Conservation (phyloP, 1,139 yeast species). For the Taphrina flavorubra region DNA sequence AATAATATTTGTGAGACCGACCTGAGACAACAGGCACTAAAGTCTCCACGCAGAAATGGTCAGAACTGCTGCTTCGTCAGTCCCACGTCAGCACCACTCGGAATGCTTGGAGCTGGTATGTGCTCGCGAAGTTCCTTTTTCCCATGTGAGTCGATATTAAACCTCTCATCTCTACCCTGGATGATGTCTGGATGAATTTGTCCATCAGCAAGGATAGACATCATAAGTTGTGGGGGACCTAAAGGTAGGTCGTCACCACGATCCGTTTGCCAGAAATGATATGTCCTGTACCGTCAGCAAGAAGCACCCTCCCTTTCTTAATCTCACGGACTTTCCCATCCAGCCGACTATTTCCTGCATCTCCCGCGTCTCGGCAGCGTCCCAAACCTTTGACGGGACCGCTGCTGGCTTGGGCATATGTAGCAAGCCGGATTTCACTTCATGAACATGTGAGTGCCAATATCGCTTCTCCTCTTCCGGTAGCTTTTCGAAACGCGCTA, state of each 20-base stretch:
- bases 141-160: conserved; percentile 11
- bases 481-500: conserved; percentile 25
- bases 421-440: conserved; percentile 41
- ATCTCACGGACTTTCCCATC: conserved; percentile 37
- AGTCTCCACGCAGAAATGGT: background rate
- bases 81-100: conserved; percentile 24
- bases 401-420: conserved; percentile 36
- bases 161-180: conserved; percentile 34
- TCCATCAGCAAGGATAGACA: conserved; percentile 22
- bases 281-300: conserved; percentile 12
- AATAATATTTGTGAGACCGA: background rate
- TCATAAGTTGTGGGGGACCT: conserved; percentile 41
- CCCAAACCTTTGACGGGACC: conserved; percentile 38
- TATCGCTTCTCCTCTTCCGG: conserved; percentile 38
- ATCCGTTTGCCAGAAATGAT: conserved; percentile 43
- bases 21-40: background rate
- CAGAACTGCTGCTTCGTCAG: background rate
- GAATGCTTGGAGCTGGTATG: conserved; percentile 17
- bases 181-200: conserved; percentile 32
- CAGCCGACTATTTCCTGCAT: conserved; percentile 36
- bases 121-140: conserved; percentile 35
- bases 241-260: conserved; percentile 42
- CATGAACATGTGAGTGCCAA: conserved; percentile 43
- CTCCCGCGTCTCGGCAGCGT: conserved; percentile 39
- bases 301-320: background rate